Evolutionary conservation across 805 yeast genomes (phyloP), one percentile per base, ranked within the genome.

Genomic region (Wickerhamomyces bisporus): DNA sequence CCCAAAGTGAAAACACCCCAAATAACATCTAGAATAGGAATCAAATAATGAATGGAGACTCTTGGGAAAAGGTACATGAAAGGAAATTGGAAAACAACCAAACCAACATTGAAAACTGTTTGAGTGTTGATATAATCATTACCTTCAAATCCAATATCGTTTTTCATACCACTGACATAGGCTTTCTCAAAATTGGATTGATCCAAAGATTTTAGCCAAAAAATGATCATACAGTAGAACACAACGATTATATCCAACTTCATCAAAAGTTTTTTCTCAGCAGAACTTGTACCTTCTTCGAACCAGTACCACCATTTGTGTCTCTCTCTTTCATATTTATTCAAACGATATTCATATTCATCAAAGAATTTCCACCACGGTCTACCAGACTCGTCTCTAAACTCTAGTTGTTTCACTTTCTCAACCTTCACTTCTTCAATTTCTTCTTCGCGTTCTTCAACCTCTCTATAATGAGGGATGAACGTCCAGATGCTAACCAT

Each of bases 121-220:
- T 76, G 80, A 6, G 79, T 70, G 45, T 78, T 63, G 35, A 77
- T 74, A 41, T 79, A 66, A 47, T 81, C 86, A 50, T 79, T 76
- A 11, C 84, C 85, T 38, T 65, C 50, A 30, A 82, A 70, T 4
- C 64, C 64, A 30, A 80, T 60, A 26, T 66, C 77, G 47, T 71
- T 75, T 42, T 69, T 58, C 73, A 81, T 66, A 12, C 82, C 80
- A 16, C 78, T 70, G 28, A 75, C 77, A 48, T 79, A 81, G 2
- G 86, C 86, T 48, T 79, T 77, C 45, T 70, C 70, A 38, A 80
- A 53, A 55, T 81, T 80, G 24, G 76, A 64, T 38, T 70, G 72
- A 49, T 81, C 86, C 40, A 81, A 58, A 44, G 71, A 72, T 51
- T 80, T 80, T 40, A 79, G 74, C 83, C 83, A 81, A 56, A 79